Conservation (phyloP, 305 asterid species). For the Lippia alba region DNA sequence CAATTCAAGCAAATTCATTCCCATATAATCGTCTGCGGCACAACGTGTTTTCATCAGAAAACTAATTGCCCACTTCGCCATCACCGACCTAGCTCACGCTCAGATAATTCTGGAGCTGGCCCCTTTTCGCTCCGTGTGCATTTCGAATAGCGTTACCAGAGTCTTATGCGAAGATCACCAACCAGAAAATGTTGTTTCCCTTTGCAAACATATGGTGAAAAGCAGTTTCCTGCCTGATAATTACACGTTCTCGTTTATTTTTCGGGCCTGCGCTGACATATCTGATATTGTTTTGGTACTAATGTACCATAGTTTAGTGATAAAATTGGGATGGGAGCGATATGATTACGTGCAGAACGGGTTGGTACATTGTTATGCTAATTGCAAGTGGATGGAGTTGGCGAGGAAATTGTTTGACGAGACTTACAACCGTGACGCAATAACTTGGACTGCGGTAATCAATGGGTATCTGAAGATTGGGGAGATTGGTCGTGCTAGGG, state of each 20-base stretch:
- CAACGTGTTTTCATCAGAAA: slow-evolving; percentile 35
- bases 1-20: slow-evolving; percentile 55
- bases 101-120: slow-evolving; percentile 7
- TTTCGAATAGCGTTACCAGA: slow-evolving; percentile 52
- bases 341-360: slow-evolving; percentile 68
- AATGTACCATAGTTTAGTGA: slow-evolving; percentile 49
- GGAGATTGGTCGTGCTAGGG: slow-evolving; percentile 37
- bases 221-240: slow-evolving; percentile 46
- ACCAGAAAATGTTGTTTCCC: slow-evolving; percentile 39
- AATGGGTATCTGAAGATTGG: slow-evolving; percentile 49
- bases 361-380: slow-evolving; percentile 54
- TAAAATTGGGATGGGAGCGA: slow-evolving; percentile 57
- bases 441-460: slow-evolving; percentile 60
- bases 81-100: slow-evolving; percentile 35
- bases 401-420: slow-evolving; percentile 54
- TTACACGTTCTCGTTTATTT: slow-evolving; percentile 59
- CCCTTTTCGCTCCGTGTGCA: slow-evolving; percentile 37
- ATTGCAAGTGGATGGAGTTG: slow-evolving; percentile 31
- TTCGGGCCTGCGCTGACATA: slow-evolving; percentile 54
- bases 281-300: slow-evolving; percentile 38
- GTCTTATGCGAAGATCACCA: slow-evolving; percentile 45
- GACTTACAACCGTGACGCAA: slow-evolving; percentile 42
- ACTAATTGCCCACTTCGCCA: slow-evolving; percentile 42
- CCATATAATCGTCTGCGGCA: slow-evolving; percentile 47
- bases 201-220: slow-evolving; percentile 51